Evolutionary conservation across 192 early-diverging fungal genomes (phyloP).

Genomic region (Coemansia reversa): DNA sequence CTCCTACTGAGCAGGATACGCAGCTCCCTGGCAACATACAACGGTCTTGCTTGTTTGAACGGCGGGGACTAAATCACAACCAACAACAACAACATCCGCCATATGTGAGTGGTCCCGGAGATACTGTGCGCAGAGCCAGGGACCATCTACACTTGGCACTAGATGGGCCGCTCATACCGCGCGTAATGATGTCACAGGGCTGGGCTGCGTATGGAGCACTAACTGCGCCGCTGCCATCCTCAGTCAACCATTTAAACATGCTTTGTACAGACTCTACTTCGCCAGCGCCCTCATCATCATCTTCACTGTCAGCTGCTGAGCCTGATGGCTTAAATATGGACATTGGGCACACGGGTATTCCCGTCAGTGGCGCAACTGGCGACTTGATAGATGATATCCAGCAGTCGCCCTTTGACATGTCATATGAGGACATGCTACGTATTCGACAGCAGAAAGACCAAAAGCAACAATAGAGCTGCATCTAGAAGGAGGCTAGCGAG

Average conservation of each 20-base stretch:
- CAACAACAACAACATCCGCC: no score
- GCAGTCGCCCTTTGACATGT: slow-evolving; percentile 15
- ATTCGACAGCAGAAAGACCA: slow-evolving; percentile 11
- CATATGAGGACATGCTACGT: slow-evolving; percentile 8
- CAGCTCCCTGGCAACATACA: no score
- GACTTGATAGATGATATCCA: slow-evolving; percentile 7
- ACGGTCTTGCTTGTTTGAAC: no score
- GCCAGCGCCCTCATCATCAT: slow-evolving; percentile 11
- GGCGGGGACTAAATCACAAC: no score
- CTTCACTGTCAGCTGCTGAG: slow-evolving; percentile 23
- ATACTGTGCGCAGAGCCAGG: background rate
- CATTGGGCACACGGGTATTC: slow-evolving; percentile 7
- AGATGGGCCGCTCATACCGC: slow-evolving; percentile 13
- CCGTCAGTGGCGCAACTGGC: slow-evolving; percentile 3
- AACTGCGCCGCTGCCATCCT: slow-evolving; percentile 28
- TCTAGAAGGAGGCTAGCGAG: no score
- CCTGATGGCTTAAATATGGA: slow-evolving; percentile 5
- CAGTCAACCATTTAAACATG: slow-evolving; percentile 4
- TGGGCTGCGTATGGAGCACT: slow-evolving; percentile 36
- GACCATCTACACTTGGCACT: slow-evolving; percentile 25
- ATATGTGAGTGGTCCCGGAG: background rate
- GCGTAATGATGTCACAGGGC: slow-evolving; percentile 28
- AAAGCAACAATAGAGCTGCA: background rate
- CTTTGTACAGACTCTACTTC: slow-evolving; percentile 5
- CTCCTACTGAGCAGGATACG: slow-evolving; percentile 7